A percentile compares a stretch with the other conserved stretches of the same genome.
These are phyloP conservation scores for Flagelloscypha sp. DNA, from an alignment of 768 basidiomycete species.

Conservation along the genomic window DNA sequence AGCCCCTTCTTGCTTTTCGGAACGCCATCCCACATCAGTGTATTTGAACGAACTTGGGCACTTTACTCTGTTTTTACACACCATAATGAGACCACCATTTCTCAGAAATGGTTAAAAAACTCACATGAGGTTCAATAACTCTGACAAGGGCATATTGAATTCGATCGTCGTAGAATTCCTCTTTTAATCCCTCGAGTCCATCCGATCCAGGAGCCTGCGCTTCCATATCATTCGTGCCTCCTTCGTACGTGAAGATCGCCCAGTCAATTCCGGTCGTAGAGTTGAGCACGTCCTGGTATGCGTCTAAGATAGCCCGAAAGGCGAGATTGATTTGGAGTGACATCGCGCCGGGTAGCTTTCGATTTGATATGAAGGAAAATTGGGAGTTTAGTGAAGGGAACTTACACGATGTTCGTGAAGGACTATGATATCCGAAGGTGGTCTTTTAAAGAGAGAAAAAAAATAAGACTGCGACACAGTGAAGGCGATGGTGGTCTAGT, in stretches of 20 bases:
- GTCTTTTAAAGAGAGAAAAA: too few species aligned
- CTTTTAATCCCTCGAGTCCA: constrained; percentile 85
- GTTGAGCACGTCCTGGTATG: constrained; percentile 70
- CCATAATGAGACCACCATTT: constrained; percentile 1
- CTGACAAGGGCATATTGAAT: constrained; percentile 90
- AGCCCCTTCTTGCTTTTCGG: constrained; percentile 88
- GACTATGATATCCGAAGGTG: too few species aligned
- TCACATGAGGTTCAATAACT: constrained; percentile 79
- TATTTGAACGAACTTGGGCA: constrained; percentile 90
- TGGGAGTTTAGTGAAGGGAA: too few species aligned
- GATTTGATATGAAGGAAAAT: too few species aligned
- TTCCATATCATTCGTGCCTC: constrained; percentile 77
- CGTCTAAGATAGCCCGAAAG: constrained; percentile 58
- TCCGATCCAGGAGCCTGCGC: constrained; percentile 79
- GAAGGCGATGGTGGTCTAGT: too few species aligned
- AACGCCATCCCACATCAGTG: constrained; percentile 98
- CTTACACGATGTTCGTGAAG: too few species aligned
- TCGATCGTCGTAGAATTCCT: constrained; percentile 91
- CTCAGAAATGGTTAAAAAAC: constrained; percentile 16
- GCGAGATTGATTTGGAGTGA: constrained; percentile 77
- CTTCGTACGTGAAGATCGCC: constrained; percentile 75
- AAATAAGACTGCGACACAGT: too few species aligned
- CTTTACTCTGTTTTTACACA: constrained; percentile 47
- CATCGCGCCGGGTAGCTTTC: too few species aligned
- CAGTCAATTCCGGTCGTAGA: constrained; percentile 58